Base-by-base conservation (phyloP, 176 grass and related monocot species). In the Pontederia crassipes region DNA sequence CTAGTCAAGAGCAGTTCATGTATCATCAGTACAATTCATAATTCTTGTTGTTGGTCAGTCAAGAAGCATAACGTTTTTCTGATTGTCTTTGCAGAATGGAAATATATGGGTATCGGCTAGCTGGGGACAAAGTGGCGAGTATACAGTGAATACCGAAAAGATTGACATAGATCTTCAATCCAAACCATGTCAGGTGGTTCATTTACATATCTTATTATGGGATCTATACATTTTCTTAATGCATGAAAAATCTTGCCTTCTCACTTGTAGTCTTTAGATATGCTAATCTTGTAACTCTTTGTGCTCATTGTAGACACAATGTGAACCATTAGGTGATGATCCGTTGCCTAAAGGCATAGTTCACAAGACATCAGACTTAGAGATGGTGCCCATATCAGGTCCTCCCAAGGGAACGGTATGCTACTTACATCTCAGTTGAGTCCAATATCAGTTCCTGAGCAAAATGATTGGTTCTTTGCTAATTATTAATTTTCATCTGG, bases 261-360 rank as follows among this genome's bases (percentile, higher is more conserved):
- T 54, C n/a, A 53, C 6, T 54, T 15, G 14, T 54, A 14, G n/a
- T 62, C 6, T 10, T 10, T 46, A 28, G 0, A 9, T 61, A 45
- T 62, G 12, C 32, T 62, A 8, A 10, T 18, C 14, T 29, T 15
- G 24, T 12, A 32, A 12, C 29, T 3, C 12, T 61, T 2, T 45
- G 27, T 69, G 6, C n/a, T 12, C 17, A 18, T 69, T 69, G 9
- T 26, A 69, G 67, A 46, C n/a, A 47, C 16, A 45, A 27, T 27
- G 40, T 17, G 48, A 47, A 11, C 9, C 67, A 26, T 24, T 17
- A 26, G 67, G 67, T 46, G 57, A 54, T 69, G 67, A 57, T 47
- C 35, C 4, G 15, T 48, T 69, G 52, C 67, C 67, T 46, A 69
- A 57, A 69, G 67, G 67, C 15, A 69, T 69, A 48, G 9, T 69